Conservation (phyloP, 768 basidiomycete genomes). For the Suillus clintonianus region DNA sequence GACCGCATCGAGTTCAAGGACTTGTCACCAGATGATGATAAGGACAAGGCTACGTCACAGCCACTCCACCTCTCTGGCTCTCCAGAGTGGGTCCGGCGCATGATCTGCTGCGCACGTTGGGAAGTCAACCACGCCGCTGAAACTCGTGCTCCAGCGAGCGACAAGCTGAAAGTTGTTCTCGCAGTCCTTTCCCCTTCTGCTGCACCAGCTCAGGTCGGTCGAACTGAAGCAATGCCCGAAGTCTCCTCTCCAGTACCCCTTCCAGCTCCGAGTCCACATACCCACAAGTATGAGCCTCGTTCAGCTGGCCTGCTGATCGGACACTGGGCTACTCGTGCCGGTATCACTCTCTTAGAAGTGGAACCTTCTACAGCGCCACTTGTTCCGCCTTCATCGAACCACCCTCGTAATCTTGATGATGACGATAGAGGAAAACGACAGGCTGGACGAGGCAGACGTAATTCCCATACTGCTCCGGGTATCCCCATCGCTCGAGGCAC, state of each 20-base stretch:
- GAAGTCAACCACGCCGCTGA: conserved; percentile 57
- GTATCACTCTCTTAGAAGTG: conserved; percentile 58
- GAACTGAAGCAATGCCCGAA: conserved; percentile 22
- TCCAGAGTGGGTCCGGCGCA: conserved; percentile 85
- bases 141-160: conserved; percentile 22
- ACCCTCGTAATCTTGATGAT: conserved; percentile 25
- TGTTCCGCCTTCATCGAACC: conserved; percentile 15
- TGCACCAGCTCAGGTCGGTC: conserved; percentile 28
- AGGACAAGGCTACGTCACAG: conserved; percentile 24
- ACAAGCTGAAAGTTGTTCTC: conserved; percentile 55
- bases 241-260: conserved; percentile 61
- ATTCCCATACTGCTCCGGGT: conserved; percentile 21
- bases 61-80: conserved; percentile 39
- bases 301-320: conserved; percentile 62
- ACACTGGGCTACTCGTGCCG: conserved; percentile 68
- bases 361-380: conserved; percentile 29
- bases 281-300: conserved; percentile 64
- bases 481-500: conserved; percentile 25
- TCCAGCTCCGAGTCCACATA: conserved; percentile 56
- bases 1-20: conserved; percentile 64
- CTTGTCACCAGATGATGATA: conserved; percentile 21
- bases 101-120: conserved; percentile 82
- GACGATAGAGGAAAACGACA: conserved; percentile 36
- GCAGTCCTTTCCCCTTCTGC: conserved; percentile 50
- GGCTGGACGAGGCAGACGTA: conserved; percentile 28